phyloP scores from a whole-genome alignment of 805 yeast species.

The Lipomyces oligophaga region DNA sequence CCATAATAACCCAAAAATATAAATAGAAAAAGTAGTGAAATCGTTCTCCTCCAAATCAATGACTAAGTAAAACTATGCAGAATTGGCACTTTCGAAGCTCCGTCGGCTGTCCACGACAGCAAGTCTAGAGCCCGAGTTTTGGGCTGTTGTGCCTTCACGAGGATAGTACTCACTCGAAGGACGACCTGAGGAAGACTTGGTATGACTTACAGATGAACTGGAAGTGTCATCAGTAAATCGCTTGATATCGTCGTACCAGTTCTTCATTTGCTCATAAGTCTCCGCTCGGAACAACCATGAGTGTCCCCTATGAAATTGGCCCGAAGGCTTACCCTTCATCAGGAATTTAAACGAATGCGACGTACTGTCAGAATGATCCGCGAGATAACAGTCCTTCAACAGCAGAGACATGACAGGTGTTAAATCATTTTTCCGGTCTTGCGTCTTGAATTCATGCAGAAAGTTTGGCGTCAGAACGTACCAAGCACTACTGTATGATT shows the following conservation, averaged over 20 bases:
- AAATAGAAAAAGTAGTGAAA: too few species aligned
- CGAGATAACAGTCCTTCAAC: constrained; percentile 71
- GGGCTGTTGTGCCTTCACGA: too few species aligned
- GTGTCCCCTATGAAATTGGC: constrained; percentile 74
- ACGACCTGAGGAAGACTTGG: constrained; percentile 5
- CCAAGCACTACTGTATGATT: constrained; percentile 87
- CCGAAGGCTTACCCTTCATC: constrained; percentile 68
- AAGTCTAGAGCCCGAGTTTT: too few species aligned
- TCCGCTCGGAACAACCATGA: constrained; percentile 96
- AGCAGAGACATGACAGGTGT: constrained; percentile 79
- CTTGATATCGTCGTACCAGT: constrained; percentile 79
- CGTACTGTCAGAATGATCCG: constrained; percentile 49
- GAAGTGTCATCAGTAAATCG: constrained; percentile 11
- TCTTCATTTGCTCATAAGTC: constrained; percentile 69
- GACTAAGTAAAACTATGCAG: too few species aligned
- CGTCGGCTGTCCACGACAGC: too few species aligned
- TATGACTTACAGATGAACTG: neutral
- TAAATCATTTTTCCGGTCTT: constrained; percentile 77
- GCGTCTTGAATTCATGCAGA: constrained; percentile 82
- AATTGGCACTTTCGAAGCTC: too few species aligned
- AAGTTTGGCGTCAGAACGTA: constrained; percentile 86
- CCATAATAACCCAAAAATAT: too few species aligned
- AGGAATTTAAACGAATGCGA: constrained; percentile 58
- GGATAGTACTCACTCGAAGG: constrained; percentile 15
- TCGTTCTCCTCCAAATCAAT: too few species aligned